Evolutionary conservation across 345 rosid genomes (phyloP).

Genomic region (Nasturtium officinale): DNA sequence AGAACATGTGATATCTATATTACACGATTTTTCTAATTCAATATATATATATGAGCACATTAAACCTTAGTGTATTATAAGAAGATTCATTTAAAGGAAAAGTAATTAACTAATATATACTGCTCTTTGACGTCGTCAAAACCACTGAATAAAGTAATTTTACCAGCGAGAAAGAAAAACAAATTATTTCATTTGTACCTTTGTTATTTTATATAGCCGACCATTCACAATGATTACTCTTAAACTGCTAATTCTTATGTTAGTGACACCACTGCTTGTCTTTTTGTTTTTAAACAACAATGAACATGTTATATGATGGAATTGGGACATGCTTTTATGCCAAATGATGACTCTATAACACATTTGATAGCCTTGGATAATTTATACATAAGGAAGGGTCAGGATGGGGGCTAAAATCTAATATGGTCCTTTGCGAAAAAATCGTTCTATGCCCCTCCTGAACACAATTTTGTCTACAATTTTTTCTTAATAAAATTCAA

Average conservation of each 20-base stretch:
- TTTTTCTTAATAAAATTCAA: too few species aligned
- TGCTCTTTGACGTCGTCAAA: slow-evolving; percentile 42
- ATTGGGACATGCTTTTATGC: background rate
- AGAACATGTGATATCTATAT: slow-evolving; percentile 1
- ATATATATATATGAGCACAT: slow-evolving; percentile 2
- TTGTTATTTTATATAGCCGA: slow-evolving; percentile 37
- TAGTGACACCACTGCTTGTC: slow-evolving; percentile 35
- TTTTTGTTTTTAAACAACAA: background rate
- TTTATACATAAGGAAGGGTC: background rate
- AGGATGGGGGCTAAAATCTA: background rate
- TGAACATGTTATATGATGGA: background rate
- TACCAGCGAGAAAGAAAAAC: slow-evolving; percentile 14
- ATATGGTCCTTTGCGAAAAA: too few species aligned
- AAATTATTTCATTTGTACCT: slow-evolving; percentile 12
- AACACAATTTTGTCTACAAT: too few species aligned
- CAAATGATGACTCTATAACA: too few species aligned
- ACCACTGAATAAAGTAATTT: slow-evolving; percentile 39
- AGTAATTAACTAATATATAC: slow-evolving; percentile 1
- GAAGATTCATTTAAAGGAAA: background rate
- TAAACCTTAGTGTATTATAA: background rate
- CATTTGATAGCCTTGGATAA: background rate
- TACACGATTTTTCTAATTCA: background rate
- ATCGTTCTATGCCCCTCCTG: too few species aligned
- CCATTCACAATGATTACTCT: slow-evolving; percentile 37
- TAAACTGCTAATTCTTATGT: slow-evolving; percentile 31